phyloP scores from a whole-genome alignment of 169 alveolate species.

The Ichthyophthirius multifiliis region DNA sequence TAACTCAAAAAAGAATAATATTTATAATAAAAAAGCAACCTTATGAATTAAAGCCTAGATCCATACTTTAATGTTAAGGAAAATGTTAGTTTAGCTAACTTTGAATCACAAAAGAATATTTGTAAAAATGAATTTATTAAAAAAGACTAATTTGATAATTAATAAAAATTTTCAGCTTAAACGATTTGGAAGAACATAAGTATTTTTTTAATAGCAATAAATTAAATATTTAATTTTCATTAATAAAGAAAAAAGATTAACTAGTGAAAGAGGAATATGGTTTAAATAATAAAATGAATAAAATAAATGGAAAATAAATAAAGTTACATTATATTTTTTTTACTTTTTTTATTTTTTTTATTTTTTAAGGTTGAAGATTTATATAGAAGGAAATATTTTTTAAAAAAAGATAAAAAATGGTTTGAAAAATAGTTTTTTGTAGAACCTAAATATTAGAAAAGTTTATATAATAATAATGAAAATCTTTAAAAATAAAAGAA shows the following conservation, averaged over 20 bases:
- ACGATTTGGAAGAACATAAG: no score
- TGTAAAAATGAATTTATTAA: no score
- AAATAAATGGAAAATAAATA: constrained; percentile 1
- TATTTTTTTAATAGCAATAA: no score
- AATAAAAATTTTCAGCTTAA: no score
- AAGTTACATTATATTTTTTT: neutral
- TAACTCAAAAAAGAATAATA: no score
- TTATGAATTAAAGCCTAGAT: no score
- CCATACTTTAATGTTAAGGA: no score
- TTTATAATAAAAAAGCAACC: no score
- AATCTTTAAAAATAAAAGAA: neutral
- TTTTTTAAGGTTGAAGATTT: neutral
- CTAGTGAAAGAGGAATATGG: constrained; percentile 17
- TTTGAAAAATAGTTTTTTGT: neutral
- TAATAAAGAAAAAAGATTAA: neutral
- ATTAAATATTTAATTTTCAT: no score
- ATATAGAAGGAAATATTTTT: neutral
- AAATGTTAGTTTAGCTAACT: no score
- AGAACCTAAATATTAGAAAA: neutral
- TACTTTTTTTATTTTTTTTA: neutral
- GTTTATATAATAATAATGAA: neutral
- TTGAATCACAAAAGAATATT: no score
- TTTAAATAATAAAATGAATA: neutral
- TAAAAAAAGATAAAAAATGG: constrained; percentile 19
- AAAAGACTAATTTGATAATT: no score